A percentile compares a stretch with the other conserved stretches of the same genome.
Evolutionary conservation across 1,284 basidiomycete species (phyloP).

Genomic region (Peniophora sp.): DNA sequence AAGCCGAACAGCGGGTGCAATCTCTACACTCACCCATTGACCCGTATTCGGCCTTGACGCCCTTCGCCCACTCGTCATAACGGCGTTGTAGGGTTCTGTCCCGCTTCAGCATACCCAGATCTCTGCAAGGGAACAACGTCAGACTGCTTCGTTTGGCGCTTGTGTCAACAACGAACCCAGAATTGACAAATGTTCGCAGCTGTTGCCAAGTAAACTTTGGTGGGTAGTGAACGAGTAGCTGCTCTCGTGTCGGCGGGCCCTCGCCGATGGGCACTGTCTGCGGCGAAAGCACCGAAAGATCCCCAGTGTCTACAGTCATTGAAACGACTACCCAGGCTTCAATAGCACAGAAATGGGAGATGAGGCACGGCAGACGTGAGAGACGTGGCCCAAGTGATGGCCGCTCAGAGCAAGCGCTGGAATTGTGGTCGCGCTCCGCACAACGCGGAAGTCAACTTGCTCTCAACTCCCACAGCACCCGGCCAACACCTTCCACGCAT

Average conservation of each 20-base stretch:
- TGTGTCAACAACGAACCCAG: constrained; percentile 40
- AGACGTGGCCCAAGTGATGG: no score
- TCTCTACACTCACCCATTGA: constrained; percentile 42
- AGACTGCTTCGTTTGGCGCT: not conserved
- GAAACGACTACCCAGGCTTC: not conserved
- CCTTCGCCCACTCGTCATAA: constrained; percentile 54
- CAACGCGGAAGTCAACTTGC: no score
- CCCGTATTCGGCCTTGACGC: constrained; percentile 51
- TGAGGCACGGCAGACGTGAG: no score
- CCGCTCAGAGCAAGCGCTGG: no score
- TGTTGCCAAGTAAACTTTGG: constrained; percentile 69
- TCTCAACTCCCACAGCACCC: no score
- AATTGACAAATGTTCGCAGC: constrained; percentile 68
- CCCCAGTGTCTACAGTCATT: constrained; percentile 1
- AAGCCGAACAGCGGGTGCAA: not conserved
- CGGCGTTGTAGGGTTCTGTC: constrained; percentile 57
- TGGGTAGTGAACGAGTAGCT: constrained; percentile 60
- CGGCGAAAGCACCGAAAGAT: not conserved
- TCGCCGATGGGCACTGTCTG: constrained; percentile 33
- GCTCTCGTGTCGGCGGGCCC: constrained; percentile 60
- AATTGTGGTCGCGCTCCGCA: no score
- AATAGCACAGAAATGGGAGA: no score
- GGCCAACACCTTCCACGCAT: no score
- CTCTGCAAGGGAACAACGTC: constrained; percentile 31
- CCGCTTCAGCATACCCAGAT: constrained; percentile 72